Conservation (phyloP, 225 moss, liverwort and hornwort species). For the Takakia lepidozioides region DNA sequence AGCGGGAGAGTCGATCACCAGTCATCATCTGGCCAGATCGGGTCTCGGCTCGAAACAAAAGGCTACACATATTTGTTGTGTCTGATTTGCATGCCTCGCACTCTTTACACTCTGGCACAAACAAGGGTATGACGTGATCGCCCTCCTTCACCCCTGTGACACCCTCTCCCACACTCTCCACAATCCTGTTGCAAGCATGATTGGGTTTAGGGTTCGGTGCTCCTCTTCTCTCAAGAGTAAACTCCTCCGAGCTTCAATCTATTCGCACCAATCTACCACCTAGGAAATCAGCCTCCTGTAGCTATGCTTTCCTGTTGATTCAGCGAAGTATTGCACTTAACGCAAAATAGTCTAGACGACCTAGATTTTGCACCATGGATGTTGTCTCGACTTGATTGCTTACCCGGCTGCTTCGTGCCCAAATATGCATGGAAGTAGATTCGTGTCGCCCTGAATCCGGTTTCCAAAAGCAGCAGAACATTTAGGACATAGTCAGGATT, state of each 20-base stretch:
- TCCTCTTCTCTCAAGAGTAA: too few relatives aligned
- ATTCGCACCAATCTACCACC: too few relatives aligned
- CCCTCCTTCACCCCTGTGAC: slow-evolving; percentile 34
- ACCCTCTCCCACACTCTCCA: slow-evolving; percentile 60
- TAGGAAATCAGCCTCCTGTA: too few relatives aligned
- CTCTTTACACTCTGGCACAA: slow-evolving; percentile 55
- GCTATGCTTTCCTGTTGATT: too few relatives aligned
- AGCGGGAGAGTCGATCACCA: slow-evolving; percentile 34
- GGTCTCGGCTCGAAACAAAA: slow-evolving; percentile 32
- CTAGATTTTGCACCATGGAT: too few relatives aligned
- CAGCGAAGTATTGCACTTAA: too few relatives aligned
- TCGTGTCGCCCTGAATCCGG: too few relatives aligned
- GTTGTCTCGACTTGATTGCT: too few relatives aligned
- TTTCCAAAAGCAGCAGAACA: too few relatives aligned
- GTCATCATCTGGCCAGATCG: slow-evolving; percentile 56
- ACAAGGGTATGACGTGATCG: slow-evolving; percentile 57
- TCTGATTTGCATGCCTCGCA: slow-evolving; percentile 52
- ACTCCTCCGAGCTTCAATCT: too few relatives aligned
- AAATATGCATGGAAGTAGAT: slow-evolving; percentile 53
- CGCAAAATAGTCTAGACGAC: too few relatives aligned
- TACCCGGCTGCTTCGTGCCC: slow-evolving; percentile 71
- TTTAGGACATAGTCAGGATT: too few relatives aligned
- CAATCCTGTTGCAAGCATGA: slow-evolving; percentile 23
- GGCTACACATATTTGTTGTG: slow-evolving; percentile 49
- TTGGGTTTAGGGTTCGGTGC: neutral